Base-by-base conservation (phyloP, 2,329 filamentous ascomycete species). In the Hymenoscyphus albidus region DNA sequence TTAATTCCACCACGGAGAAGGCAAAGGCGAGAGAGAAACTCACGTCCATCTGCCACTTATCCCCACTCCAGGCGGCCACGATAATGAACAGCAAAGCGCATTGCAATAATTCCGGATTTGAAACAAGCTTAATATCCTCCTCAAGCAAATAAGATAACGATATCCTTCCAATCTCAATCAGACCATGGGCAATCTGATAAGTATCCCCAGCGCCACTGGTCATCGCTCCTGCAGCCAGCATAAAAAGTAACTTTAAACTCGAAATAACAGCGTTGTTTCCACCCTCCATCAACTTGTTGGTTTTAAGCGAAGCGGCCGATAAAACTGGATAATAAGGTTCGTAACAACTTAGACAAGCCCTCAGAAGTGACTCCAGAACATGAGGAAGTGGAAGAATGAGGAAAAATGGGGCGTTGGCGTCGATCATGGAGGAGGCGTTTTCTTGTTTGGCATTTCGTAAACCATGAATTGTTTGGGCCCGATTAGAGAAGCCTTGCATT, bases 21-120 rank as follows among this genome's bases (percentile, higher is more conserved):
- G 9, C 3, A 51, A 10, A 51, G 3, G 44, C 9, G 18, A 12
- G 2, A 12, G 7, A 44, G 9, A 3, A 44, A 35, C 55, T n/a
- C 9, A 57, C 55, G 31, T 57, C 55, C 55, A 57, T 57, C 55
- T 32, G 35, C 55, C 55, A 57, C n/a, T 57, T 57, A 35, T 57
- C 55, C n/a, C 55, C 55, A 57, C 55, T 57, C 55, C 35, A 57
- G 1, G 55, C 35, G 3, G 55, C 55, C 12, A 57, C 35, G 16
- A 57, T 38, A 9, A 57, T 38, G 16, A 57, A 57, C 6, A 57
- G 55, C 5, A 57, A 38, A 18, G 55, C 55, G n/a, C 55, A 57
- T 27, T 57, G 27, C 13, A 57, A n/a, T 16, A 57, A 16, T 13
- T 32, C 35, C 13, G 35, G 55, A n/a, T 57, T 38, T 18, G 55